Percentiles rank a stretch among this genome's conserved stretches.
phyloP scores from a whole-genome alignment of 495 filamentous ascomycete genomes.

The Tuber aestivum region DNA sequence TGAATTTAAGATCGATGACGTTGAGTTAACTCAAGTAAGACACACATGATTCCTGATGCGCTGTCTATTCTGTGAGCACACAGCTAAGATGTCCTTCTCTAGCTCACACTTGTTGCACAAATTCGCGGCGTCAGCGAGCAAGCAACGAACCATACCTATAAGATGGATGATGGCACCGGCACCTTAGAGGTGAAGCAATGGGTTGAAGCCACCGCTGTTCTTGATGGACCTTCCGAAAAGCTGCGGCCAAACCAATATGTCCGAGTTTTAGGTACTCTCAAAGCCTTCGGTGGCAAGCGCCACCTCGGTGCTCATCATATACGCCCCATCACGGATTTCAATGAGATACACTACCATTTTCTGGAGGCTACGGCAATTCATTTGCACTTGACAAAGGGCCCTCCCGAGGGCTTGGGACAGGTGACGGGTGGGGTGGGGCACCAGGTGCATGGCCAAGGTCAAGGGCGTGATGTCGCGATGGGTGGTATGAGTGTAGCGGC shows the following conservation, averaged over 20 bases:
- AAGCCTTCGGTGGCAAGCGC: slow-evolving; percentile 68
- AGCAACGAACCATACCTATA: slow-evolving; percentile 85
- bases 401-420: slow-evolving; percentile 46
- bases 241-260: slow-evolving; percentile 67
- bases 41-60: neutral
- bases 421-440: slow-evolving; percentile 39
- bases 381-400: slow-evolving; percentile 75
- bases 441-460: slow-evolving; percentile 50
- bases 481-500: slow-evolving; percentile 36
- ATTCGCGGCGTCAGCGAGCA: slow-evolving; percentile 80
- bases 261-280: slow-evolving; percentile 72
- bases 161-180: slow-evolving; percentile 90
- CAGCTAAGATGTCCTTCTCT: slow-evolving; percentile 16
- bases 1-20: slow-evolving; percentile 70
- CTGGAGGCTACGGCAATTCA: slow-evolving; percentile 85
- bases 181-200: slow-evolving; percentile 88
- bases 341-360: slow-evolving; percentile 84
- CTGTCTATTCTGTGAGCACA: neutral
- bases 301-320: slow-evolving; percentile 77
- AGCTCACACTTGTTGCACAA: slow-evolving; percentile 82
- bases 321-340: slow-evolving; percentile 70
- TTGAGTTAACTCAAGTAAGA: slow-evolving; percentile 54
- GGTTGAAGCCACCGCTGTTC: slow-evolving; percentile 60
- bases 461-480: slow-evolving; percentile 46
- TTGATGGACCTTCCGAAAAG: slow-evolving; percentile 51